Evolutionary conservation across 768 basidiomycete species (phyloP), one percentile per base, ranked within the genome.

Genomic region (Suillus ampliporus): DNA sequence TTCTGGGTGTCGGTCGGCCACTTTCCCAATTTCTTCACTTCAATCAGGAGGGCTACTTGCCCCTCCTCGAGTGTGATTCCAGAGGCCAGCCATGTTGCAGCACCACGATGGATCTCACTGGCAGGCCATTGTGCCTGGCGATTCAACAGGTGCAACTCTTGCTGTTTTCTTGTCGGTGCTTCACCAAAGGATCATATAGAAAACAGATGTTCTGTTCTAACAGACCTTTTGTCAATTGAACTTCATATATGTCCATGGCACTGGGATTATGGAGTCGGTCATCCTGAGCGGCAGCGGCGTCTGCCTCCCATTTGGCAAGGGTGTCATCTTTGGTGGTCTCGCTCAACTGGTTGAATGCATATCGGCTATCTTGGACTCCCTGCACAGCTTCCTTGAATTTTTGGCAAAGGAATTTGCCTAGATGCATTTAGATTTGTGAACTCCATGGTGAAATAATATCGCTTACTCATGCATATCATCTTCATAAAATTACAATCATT

Each of bases 381-480:
- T 50, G 17, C 46, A 19, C 9, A 1, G 46, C 59, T 13, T n/a
- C 35, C 35, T 46, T 58, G 57, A 61, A 61, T 52, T 52, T 40
- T 19, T 5, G 14, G 38, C 38, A 40, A 2, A 40, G 38, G 5
- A 40, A 40, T 4, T 40, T 40, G 19, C 37, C 21, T 17, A 21
- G 5, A 9, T 15, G 34, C 38, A 40, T 15, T 15, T 13, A 3
- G 21, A 28, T 23, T 40, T 23, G 23, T 31, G 19, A 53, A 11
- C n/a, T n/a, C n/a, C n/a, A n/a, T n/a, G n/a, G n/a, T n/a, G n/a
- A n/a, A n/a, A n/a, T n/a, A n/a, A n/a, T n/a, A n/a, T n/a, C n/a
- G n/a, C n/a, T 61, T 5, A 61, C 52, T 17, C 23, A 71, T 71
- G 3, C 34, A 41, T 3, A 68, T 37, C 47, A 65, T 35, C 52